phyloP scores from a whole-genome alignment of 169 alveolate species.

The Plasmodium billcollinsi region DNA sequence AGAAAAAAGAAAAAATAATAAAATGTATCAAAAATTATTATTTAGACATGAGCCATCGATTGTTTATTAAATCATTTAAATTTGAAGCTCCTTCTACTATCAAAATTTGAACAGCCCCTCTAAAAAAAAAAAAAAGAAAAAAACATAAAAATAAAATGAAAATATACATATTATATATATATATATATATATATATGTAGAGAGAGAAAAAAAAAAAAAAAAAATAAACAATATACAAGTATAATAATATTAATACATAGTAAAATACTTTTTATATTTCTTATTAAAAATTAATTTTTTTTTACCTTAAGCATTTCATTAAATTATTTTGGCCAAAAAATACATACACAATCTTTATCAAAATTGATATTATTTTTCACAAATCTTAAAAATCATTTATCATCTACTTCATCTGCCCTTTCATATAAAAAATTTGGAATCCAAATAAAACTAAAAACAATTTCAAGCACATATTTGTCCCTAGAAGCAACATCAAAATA shows the following conservation, averaged over 20 bases:
- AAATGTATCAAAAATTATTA: too few relatives aligned
- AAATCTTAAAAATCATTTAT: conserved; percentile 67
- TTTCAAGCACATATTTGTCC: conserved; percentile 74
- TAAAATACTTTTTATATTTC: neutral
- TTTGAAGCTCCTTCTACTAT: conserved; percentile 29
- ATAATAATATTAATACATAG: neutral
- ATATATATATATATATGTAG: too few relatives aligned
- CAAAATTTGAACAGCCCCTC: conserved; percentile 35
- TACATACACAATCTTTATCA: conserved; percentile 27
- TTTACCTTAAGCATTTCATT: conserved; percentile 42
- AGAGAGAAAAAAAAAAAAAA: too few relatives aligned
- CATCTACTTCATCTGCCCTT: conserved; percentile 84
- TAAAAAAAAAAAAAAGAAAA: too few relatives aligned
- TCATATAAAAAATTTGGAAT: conserved; percentile 86
- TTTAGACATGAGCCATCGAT: conserved; percentile 52
- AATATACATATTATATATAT: too few relatives aligned
- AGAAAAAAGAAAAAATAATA: too few relatives aligned
- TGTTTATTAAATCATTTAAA: conserved; percentile 32
- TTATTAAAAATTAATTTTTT: neutral
- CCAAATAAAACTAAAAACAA: conserved; percentile 86
- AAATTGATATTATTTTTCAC: conserved; percentile 53
- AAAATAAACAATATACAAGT: too few relatives aligned
- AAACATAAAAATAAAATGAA: too few relatives aligned
- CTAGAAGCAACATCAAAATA: conserved; percentile 85
- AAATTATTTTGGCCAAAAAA: conserved; percentile 43